These are phyloP conservation scores for Plasmopara viticola DNA, from an alignment of 352 stramenopile genomes.

Conservation along the genomic window DNA sequence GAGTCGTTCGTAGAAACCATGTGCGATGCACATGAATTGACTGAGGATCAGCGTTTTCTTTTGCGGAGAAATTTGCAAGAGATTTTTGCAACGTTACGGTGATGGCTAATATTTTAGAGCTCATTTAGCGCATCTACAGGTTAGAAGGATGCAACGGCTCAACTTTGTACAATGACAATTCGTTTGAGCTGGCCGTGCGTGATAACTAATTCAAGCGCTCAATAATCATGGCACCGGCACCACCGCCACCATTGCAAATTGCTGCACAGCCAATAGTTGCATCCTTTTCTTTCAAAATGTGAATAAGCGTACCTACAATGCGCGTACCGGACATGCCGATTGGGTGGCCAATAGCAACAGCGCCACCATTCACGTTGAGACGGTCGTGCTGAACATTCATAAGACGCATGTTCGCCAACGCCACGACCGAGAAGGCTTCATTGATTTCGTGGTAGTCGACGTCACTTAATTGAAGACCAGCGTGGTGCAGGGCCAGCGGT, in stretches of 20 bases:
- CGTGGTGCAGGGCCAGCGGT: constrained; percentile 87
- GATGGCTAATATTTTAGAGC: constrained; percentile 10
- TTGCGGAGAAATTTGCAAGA: constrained; percentile 75
- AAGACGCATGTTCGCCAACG: constrained; percentile 92
- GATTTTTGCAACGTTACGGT: constrained; percentile 41
- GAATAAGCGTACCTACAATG: constrained; percentile 93
- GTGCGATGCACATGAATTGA: constrained; percentile 81
- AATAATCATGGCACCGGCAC: constrained; percentile 94
- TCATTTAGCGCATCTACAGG: constrained; percentile 8
- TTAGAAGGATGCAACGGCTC: not conserved
- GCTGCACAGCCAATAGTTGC: constrained; percentile 93
- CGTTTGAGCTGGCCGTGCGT: constrained; percentile 2
- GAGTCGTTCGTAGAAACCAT: constrained; percentile 85
- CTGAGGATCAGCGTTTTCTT: constrained; percentile 79
- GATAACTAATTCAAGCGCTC: constrained; percentile 74
- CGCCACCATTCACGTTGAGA: constrained; percentile 97
- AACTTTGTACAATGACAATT: constrained; percentile 13
- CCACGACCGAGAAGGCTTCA: constrained; percentile 97
- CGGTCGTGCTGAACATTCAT: constrained; percentile 89
- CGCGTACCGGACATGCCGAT: constrained; percentile 86
- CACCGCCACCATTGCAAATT: constrained; percentile 98
- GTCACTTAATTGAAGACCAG: constrained; percentile 87
- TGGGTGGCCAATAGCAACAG: constrained; percentile 76
- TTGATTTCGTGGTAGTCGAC: constrained; percentile 99
- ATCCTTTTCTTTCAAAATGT: constrained; percentile 93